A percentile compares a stretch with the other conserved stretches of the same genome.
Conservation (phyloP, 2,329 filamentous ascomycete genomes). For the Periconia sp. region DNA sequence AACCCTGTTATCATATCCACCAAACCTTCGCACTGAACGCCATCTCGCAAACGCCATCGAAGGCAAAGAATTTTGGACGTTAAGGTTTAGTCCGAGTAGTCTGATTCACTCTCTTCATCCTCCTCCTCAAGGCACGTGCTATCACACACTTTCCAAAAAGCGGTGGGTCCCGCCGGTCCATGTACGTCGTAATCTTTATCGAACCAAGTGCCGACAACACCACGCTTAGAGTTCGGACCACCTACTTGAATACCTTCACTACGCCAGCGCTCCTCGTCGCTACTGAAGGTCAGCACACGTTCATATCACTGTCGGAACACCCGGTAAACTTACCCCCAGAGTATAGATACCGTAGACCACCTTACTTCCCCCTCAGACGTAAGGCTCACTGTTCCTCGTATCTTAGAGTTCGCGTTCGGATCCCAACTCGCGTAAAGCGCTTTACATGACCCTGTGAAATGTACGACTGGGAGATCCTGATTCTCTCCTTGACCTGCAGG, state of each 20-base stretch:
- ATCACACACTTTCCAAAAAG: conserved; percentile 77
- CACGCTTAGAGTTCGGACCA: conserved; percentile 67
- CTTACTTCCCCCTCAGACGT: conserved; percentile 74
- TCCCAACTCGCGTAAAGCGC: conserved; percentile 70
- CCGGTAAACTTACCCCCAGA: conserved; percentile 50
- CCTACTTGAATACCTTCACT: conserved; percentile 79
- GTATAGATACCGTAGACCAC: conserved; percentile 74
- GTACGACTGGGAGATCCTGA: conserved; percentile 66
- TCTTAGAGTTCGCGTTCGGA: conserved; percentile 70
- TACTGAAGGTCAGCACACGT: conserved; percentile 33
- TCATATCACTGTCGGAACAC: neutral
- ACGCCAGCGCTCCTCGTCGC: conserved; percentile 74
- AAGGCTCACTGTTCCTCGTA: conserved; percentile 69
- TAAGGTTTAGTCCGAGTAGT: too few relatives aligned
- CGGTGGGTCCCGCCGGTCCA: conserved; percentile 75
- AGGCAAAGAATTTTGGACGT: too few relatives aligned
- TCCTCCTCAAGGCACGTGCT: conserved; percentile 4
- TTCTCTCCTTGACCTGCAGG: conserved; percentile 62
- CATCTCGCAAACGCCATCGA: too few relatives aligned
- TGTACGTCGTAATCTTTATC: conserved; percentile 72
- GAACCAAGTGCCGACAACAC: conserved; percentile 79
- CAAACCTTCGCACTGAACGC: too few relatives aligned
- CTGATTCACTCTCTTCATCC: conserved; percentile 18
- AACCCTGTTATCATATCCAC: too few relatives aligned
- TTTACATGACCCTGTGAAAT: conserved; percentile 68